A percentile compares a stretch with the other conserved stretches of the same genome.
These are phyloP conservation scores for Hibiscus syriacus DNA, from an alignment of 345 rosid genomes.

Conservation along the genomic window DNA sequence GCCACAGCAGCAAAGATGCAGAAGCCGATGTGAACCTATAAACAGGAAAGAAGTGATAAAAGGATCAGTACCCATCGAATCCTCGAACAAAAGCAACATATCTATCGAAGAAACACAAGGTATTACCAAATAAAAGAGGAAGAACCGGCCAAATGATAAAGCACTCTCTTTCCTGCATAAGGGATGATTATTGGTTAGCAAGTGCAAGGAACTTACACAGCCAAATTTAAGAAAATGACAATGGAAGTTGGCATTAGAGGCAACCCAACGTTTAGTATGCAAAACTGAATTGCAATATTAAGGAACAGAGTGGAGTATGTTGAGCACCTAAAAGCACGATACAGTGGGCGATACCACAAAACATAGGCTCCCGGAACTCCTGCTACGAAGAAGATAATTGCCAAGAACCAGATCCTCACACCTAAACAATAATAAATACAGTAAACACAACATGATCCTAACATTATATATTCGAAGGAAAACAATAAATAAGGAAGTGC, in stretches of 20 bases:
- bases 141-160: constrained; percentile 79
- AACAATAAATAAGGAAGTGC: background rate
- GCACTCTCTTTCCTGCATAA: constrained; percentile 85
- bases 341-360: constrained; percentile 94
- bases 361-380: constrained; percentile 96
- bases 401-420: constrained; percentile 91
- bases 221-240: background rate
- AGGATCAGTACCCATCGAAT: too few relatives aligned
- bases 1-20: too few relatives aligned
- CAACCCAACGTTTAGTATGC: background rate
- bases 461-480: background rate
- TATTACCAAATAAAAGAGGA: too few relatives aligned
- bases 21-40: too few relatives aligned
- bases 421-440: constrained; percentile 30
- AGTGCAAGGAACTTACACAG: background rate
- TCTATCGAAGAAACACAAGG: too few relatives aligned
- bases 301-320: background rate
- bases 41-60: too few relatives aligned
- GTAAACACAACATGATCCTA: background rate
- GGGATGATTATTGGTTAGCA: background rate
- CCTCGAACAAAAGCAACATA: too few relatives aligned
- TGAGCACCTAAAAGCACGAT: constrained; percentile 77
- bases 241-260: background rate
- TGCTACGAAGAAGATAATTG: constrained; percentile 78
- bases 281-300: background rate